Percentiles rank a stretch among this genome's conserved stretches.
phyloP scores from a whole-genome alignment of 208 protist genomes.

The Blastocrithidia nonstop region DNA sequence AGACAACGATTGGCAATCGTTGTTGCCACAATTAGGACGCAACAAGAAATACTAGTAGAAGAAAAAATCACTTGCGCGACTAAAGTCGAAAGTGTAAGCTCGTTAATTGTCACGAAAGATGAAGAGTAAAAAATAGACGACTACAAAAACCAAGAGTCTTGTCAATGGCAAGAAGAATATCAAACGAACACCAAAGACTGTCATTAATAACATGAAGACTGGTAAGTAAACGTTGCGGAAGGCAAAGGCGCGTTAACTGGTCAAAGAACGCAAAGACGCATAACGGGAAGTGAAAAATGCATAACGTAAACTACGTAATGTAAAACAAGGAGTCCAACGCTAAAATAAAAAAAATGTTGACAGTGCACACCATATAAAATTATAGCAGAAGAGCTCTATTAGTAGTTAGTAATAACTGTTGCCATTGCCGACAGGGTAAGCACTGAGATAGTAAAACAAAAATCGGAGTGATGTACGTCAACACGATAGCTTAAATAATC shows the following conservation, averaged over 20 bases:
- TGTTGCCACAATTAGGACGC: slow-evolving; percentile 17
- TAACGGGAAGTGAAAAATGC: too few relatives aligned
- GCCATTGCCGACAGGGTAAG: too few relatives aligned
- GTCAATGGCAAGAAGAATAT: slow-evolving; percentile 16
- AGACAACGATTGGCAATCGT: background rate
- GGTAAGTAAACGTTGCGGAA: slow-evolving; percentile 38
- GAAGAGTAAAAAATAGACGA: background rate
- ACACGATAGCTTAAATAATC: too few relatives aligned
- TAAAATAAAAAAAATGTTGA: background rate
- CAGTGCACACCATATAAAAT: too few relatives aligned
- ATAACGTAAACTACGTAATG: slow-evolving; percentile 8
- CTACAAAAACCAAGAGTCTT: background rate
- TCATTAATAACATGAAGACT: slow-evolving; percentile 15
- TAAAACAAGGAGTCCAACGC: background rate
- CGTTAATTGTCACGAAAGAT: background rate
- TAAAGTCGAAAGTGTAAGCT: slow-evolving; percentile 4
- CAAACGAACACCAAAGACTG: slow-evolving; percentile 15
- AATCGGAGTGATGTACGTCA: too few relatives aligned
- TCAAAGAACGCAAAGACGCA: slow-evolving; percentile 9
- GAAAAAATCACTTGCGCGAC: slow-evolving; percentile 1
- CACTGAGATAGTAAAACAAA: too few relatives aligned
- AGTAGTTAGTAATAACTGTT: too few relatives aligned
- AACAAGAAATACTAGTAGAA: slow-evolving; percentile 35
- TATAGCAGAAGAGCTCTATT: too few relatives aligned
- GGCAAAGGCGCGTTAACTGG: slow-evolving; percentile 24